Conservation (phyloP, 257 asterid species). For the Solanum phureja region DNA sequence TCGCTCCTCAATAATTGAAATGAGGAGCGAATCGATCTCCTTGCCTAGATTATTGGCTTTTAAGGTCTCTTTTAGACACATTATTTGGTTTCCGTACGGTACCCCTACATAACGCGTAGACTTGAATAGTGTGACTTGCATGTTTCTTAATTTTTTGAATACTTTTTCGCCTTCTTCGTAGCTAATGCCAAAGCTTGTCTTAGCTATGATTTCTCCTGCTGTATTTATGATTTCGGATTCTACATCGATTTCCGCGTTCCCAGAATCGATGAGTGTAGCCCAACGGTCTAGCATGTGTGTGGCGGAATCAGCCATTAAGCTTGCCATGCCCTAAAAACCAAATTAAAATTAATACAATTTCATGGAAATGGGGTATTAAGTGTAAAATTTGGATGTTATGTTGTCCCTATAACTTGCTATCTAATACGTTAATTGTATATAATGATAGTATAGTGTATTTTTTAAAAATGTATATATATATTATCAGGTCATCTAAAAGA, state of each 20-base stretch:
- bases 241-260: constrained; percentile 48
- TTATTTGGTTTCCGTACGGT: constrained; percentile 42
- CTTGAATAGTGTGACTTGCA: constrained; percentile 71
- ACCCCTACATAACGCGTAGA: constrained; percentile 75
- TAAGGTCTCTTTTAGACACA: constrained; percentile 37
- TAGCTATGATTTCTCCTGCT: constrained; percentile 82
- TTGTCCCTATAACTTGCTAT: no score
- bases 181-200: constrained; percentile 63
- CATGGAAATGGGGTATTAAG: background rate
- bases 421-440: background rate
- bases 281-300: constrained; percentile 60
- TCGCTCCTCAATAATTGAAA: constrained; percentile 30
- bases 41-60: constrained; percentile 52
- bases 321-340: constrained; percentile 51
- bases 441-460: background rate
- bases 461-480: no score
- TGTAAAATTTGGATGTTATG: background rate
- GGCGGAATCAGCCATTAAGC: constrained; percentile 63
- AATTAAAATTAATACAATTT: background rate
- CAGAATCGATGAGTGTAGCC: constrained; percentile 32
- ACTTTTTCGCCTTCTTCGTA: constrained; percentile 41
- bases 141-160: constrained; percentile 45
- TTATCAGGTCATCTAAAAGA: no score
- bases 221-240: constrained; percentile 58
- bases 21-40: constrained; percentile 53